Conservation (phyloP, 768 basidiomycete genomes). For the Phylloporus arenicola region DNA sequence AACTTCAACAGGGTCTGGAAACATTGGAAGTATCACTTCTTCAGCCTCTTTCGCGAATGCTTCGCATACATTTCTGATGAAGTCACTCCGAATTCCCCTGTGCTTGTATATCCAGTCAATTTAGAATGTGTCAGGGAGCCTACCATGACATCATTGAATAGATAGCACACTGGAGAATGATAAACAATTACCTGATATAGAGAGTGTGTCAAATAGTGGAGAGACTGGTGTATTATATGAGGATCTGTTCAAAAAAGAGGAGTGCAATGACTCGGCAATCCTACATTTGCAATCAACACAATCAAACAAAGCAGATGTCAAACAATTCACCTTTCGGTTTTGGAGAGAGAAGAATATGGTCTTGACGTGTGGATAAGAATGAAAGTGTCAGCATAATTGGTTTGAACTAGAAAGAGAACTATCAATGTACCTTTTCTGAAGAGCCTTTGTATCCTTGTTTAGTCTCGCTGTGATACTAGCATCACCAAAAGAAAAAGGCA, state of each 20-base stretch:
- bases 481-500: not conserved
- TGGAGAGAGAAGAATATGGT: not conserved
- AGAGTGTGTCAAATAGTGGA: not conserved
- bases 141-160: not conserved
- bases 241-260: not conserved
- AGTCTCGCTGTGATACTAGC: not conserved
- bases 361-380: not conserved
- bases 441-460: not conserved
- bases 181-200: not conserved
- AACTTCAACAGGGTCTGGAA: too few species aligned
- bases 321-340: not conserved
- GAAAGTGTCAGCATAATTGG: not conserved
- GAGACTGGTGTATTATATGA: not conserved
- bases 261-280: not conserved
- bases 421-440: not conserved
- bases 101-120: not conserved
- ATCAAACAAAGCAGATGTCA: not conserved
- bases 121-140: not conserved
- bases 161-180: not conserved
- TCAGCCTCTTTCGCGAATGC: not conserved
- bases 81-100: not conserved
- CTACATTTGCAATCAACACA: not conserved
- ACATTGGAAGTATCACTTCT: too few species aligned
- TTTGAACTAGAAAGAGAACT: not conserved
- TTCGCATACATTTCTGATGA: not conserved